Evolutionary conservation across 2,329 filamentous ascomycete species (phyloP), one percentile per base, ranked within the genome.

Genomic region (Ilyonectria sp.): DNA sequence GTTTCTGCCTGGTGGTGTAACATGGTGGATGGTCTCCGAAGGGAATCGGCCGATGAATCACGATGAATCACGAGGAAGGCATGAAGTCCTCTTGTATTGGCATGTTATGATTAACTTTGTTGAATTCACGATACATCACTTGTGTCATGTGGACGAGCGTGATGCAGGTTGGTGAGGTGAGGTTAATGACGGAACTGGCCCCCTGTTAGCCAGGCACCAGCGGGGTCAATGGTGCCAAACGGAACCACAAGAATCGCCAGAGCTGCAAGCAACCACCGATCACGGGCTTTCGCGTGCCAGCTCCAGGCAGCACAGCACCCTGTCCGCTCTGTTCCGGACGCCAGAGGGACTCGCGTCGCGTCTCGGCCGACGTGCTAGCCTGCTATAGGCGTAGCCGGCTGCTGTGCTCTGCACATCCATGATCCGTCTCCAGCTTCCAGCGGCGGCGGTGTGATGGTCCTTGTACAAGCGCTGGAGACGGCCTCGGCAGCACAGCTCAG

Each of bases 221-320:
- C 58, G 70, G 68, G 67, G 69, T 13, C 19, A 46, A 17, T 43
- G 40, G 40, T 43, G 40, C 40, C 15, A 43, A n/a, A 43, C 11
- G 43, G 29, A 37, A 49, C 13, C 47, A 47, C 58, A 26, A 23
- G 21, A 35, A 46, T 33, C 21, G 35, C 33, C 54, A 58, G 26
- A 23, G 57, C 40, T 53, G 57, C 40, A 46, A 60, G n/a, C 4
- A 31, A n/a, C 23, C 11, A 23, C 52, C 53, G 60, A 66, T 76
- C 71, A 75, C 68, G 70, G 65, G 74, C 55, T 73, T 74, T 76
- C 74, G 74, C 65, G 73, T 29, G 57, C 59, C 26, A 26, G 35
- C 40, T 74, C 63, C 57, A 76, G 75, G 74, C 75, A 76, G 74
- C 69, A 76, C 44, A 57, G 57, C 66, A 69, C 65, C 70, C 65